phyloP scores from a whole-genome alignment of 2,329 filamentous ascomycete genomes.

The Aspergillus bombycis region DNA sequence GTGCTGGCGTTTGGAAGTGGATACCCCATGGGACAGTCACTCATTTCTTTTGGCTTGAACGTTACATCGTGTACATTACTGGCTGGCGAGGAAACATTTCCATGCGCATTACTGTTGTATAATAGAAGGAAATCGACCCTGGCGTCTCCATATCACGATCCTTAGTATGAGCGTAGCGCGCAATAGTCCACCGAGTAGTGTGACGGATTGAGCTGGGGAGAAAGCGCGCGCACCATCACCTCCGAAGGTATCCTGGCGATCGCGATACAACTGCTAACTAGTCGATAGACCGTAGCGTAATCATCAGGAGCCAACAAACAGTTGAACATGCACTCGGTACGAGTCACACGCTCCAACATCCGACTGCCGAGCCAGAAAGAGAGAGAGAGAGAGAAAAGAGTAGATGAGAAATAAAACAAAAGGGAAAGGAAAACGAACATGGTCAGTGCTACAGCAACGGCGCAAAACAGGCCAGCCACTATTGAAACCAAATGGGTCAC shows the following conservation, averaged over 20 bases:
- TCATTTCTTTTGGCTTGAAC: conserved; percentile 10
- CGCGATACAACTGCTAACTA: not conserved
- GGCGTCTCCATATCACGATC: not conserved
- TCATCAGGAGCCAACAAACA: not conserved
- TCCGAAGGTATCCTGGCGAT: not conserved
- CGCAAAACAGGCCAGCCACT: not conserved
- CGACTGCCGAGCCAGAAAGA: not conserved
- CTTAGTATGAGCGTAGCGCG: not conserved
- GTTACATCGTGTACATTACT: conserved; percentile 11
- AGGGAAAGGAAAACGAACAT: not conserved
- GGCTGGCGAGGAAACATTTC: not conserved
- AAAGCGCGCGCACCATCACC: not conserved
- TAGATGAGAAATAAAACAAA: not conserved
- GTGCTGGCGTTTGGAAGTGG: conserved; percentile 17
- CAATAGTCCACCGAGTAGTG: not conserved
- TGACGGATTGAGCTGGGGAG: not conserved
- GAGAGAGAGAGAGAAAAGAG: not conserved
- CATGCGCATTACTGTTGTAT: not conserved
- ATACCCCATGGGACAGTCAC: conserved; percentile 16
- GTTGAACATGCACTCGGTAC: not conserved
- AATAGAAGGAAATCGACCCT: not conserved
- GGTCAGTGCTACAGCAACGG: conserved; percentile 3
- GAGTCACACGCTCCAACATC: not conserved
- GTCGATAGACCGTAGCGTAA: not conserved
- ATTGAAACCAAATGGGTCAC: conserved; percentile 1